phyloP scores from a whole-genome alignment of 345 rosid species.

The Salix dunnii region DNA sequence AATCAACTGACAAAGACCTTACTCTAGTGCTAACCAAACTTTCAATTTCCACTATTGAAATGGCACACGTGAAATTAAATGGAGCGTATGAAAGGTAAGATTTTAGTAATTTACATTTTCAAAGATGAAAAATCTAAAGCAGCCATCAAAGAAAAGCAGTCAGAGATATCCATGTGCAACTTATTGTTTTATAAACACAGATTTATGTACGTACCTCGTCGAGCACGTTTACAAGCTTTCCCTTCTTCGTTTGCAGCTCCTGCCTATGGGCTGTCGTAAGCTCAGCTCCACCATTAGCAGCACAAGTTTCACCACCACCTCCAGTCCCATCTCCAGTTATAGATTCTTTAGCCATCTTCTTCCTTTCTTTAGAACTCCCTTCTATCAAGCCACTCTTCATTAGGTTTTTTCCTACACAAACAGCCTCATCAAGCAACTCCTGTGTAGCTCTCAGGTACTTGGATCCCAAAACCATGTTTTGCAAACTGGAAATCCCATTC shows the following conservation, averaged over 20 bases:
- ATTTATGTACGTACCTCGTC: slow-evolving; percentile 47
- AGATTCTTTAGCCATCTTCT: slow-evolving; percentile 22
- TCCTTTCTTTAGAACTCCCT: slow-evolving; percentile 19
- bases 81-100: not conserved
- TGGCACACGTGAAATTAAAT: not conserved
- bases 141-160: not conserved
- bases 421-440: slow-evolving; percentile 70
- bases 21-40: not conserved
- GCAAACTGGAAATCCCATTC: slow-evolving; percentile 36
- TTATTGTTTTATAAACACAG: not conserved
- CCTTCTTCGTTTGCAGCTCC: slow-evolving; percentile 61
- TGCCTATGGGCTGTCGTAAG: slow-evolving; percentile 49
- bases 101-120: not conserved
- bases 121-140: not conserved
- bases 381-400: slow-evolving; percentile 17
- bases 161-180: not conserved
- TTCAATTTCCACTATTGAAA: not conserved
- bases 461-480: slow-evolving; percentile 39
- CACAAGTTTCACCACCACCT: not conserved
- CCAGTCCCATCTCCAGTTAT: slow-evolving; percentile 19
- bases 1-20: slow-evolving; percentile 1
- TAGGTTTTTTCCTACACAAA: slow-evolving; percentile 36
- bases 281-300: slow-evolving; percentile 21
- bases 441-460: slow-evolving; percentile 69
- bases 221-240: slow-evolving; percentile 60